Conservation (phyloP, 2,329 filamentous ascomycete species). For the Venturia pyrina region DNA sequence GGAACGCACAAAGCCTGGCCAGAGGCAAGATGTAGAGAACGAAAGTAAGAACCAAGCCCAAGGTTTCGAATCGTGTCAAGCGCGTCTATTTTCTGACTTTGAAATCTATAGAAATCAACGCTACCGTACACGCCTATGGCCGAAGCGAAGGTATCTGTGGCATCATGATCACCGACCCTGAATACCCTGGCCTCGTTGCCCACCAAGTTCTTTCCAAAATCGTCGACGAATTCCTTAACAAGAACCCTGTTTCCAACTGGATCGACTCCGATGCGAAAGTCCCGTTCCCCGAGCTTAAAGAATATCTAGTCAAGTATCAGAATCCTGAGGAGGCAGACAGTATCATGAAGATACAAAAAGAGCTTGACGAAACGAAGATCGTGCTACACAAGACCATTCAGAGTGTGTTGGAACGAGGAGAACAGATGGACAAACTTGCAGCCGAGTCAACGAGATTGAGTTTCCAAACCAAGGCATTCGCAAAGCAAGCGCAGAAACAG, state of each 20-base stretch:
- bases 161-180: constrained; percentile 37
- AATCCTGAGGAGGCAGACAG: constrained; percentile 82
- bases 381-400: constrained; percentile 96
- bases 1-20: constrained; percentile 69
- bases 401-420: constrained; percentile 75
- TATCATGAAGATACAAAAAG: constrained; percentile 91
- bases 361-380: constrained; percentile 96
- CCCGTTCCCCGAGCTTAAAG: constrained; percentile 63
- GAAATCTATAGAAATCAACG: constrained; percentile 29
- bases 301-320: constrained; percentile 72
- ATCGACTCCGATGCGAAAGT: constrained; percentile 43
- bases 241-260: constrained; percentile 63
- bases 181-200: constrained; percentile 60
- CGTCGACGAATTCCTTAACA: constrained; percentile 73
- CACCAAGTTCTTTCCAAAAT: constrained; percentile 82
- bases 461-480: constrained; percentile 95
- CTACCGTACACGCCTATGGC: constrained; percentile 48
- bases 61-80: neutral
- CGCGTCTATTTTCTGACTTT: neutral
- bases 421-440: constrained; percentile 93
- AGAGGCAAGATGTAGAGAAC: constrained; percentile 78
- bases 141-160: constrained; percentile 37
- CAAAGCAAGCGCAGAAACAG: constrained; percentile 59
- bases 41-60: constrained; percentile 43
- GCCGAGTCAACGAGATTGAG: constrained; percentile 87